Percentiles rank a stretch among this genome's conserved stretches.
Conservation (phyloP, 768 basidiomycete species). For the Mycena venus region DNA sequence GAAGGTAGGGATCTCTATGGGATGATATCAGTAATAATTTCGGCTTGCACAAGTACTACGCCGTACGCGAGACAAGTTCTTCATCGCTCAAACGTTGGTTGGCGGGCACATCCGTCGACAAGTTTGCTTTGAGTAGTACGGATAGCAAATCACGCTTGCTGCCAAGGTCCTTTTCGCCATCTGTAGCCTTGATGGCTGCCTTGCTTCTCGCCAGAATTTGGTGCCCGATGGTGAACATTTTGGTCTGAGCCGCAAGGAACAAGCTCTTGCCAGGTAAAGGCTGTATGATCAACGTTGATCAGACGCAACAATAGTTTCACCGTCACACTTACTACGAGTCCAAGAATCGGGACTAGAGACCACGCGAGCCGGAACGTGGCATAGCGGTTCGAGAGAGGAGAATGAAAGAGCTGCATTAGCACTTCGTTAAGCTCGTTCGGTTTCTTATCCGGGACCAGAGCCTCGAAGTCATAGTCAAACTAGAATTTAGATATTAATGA, state of each 20-base stretch:
- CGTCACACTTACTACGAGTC: background rate
- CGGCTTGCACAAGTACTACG: background rate
- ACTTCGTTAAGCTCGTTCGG: conserved; percentile 9
- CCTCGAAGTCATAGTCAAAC: conserved; percentile 20
- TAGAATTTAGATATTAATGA: background rate
- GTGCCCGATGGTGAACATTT: background rate
- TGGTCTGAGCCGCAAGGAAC: background rate
- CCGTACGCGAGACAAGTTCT: background rate
- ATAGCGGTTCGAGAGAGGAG: background rate
- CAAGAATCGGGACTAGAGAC: conserved; percentile 4
- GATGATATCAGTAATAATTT: background rate
- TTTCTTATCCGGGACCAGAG: background rate
- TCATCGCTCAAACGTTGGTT: background rate
- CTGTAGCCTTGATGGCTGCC: background rate
- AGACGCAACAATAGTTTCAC: background rate
- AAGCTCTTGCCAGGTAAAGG: background rate
- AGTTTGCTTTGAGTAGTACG: background rate
- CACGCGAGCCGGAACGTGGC: background rate
- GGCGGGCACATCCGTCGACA: background rate
- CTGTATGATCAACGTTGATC: background rate
- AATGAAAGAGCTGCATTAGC: conserved; percentile 7
- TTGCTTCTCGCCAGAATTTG: background rate
- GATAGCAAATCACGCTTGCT: background rate
- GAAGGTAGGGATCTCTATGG: conserved; percentile 58
- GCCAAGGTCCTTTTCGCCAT: background rate